Base-by-base conservation (phyloP, 345 rosid species). In the Kernera saxatilis region DNA sequence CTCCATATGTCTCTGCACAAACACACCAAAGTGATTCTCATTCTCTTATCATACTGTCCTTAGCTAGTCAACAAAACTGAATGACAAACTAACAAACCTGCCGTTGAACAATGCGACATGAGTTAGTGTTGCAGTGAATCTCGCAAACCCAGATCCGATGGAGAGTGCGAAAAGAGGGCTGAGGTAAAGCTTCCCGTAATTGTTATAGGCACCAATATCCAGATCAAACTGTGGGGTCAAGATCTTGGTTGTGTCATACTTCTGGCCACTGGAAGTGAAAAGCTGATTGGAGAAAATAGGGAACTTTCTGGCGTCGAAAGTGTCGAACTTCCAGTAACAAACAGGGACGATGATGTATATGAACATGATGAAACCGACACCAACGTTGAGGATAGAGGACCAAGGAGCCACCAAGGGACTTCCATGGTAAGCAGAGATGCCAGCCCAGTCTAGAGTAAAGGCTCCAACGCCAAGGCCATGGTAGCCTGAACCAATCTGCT, bases 341-440 rank as follows among this genome's bases (percentile, higher is more conserved):
- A 95, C 35, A 17, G 99, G 99, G 32, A 95, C 83, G 13, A 95
- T 84, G 57, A 95, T 85, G 86, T 95, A 92, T 26, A 95, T 82
- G 41, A 95, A 95, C 94, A 95, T 87, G 78, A 92, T 63, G 82
- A 95, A 95, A 29, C 99, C 98, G 44, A 90, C 71, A 44, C 90
- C 99, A 18, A 92, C 91, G 48, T 92, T 95, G 70, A 95, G 78
- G 67, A 95, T 92, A 32, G 99, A 89, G 26, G 87, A 62, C 92
- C 93, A 95, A 0, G 99, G 99, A 2, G 99, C 66, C 36, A 95
- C 97, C 48, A 95, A 83, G 2, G 99, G 99, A 72, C 97, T 92
- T 29, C 99, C 99, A 44, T 95, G 99, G 57, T 95, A 95, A 30
- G 99, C 99, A 1, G 97, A 87, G 79, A 95, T 95, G n/a, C 99